A percentile compares a stretch with the other conserved stretches of the same genome.
phyloP scores from a whole-genome alignment of 148 eudicot species.

The Polygonum aviculare region DNA sequence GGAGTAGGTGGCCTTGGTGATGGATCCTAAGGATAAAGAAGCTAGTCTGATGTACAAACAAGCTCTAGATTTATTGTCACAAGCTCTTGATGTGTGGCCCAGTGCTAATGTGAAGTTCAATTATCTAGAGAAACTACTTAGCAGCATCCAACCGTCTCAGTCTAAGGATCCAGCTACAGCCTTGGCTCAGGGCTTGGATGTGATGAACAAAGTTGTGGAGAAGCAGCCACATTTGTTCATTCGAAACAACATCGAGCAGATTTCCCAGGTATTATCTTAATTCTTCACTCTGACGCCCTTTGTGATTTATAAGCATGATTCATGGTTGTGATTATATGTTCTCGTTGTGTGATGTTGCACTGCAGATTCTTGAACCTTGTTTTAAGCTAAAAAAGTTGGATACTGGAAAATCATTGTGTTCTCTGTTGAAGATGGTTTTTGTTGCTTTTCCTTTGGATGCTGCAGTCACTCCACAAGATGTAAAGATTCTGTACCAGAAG shows the following conservation, averaged over 20 bases:
- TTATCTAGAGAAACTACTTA: conserved; percentile 92
- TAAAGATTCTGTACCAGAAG: conserved; percentile 79
- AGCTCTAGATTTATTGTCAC: conserved; percentile 85
- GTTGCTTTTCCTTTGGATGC: conserved; percentile 84
- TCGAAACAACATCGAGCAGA: conserved; percentile 84
- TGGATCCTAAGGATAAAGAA: conserved; percentile 98
- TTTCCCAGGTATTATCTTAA: conserved; percentile 27
- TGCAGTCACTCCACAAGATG: conserved; percentile 59
- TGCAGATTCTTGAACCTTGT: conserved; percentile 96
- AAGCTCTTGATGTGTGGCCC: conserved; percentile 99
- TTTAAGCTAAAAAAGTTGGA: conserved; percentile 91
- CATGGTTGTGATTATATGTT: conserved; percentile 12
- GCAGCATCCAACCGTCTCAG: conserved; percentile 84
- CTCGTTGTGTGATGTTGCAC: conserved; percentile 5
- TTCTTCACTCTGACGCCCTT: background rate
- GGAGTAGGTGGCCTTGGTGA: conserved; percentile 82
- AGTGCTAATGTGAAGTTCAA: conserved; percentile 98
- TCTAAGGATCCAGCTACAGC: conserved; percentile 97
- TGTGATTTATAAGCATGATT: background rate
- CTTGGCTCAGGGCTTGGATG: conserved; percentile 94
- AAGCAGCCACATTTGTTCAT: conserved; percentile 96
- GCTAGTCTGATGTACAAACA: conserved; percentile 93
- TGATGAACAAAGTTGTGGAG: conserved; percentile 95
- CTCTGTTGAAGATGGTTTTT: conserved; percentile 88
- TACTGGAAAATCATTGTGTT: conserved; percentile 87